Evolutionary conservation across 192 early-diverging fungal species (phyloP).

Genomic region (Rhizophagus sp.): DNA sequence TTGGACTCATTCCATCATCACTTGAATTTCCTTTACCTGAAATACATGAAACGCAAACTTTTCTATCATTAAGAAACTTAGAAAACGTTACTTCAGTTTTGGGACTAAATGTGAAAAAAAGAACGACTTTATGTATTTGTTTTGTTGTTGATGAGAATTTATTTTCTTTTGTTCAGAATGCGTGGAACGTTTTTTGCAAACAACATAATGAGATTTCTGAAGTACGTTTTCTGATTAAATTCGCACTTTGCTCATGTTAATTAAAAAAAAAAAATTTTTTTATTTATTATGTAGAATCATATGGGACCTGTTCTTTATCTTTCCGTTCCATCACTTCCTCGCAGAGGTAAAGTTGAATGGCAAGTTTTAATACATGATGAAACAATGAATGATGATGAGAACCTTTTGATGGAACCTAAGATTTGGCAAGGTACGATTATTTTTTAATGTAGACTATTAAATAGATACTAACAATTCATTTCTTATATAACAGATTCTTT

Average conservation of each 20-base stretch:
- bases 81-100: conserved; percentile 47
- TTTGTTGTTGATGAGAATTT: conserved; percentile 50
- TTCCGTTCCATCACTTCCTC: conserved; percentile 62
- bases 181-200: conserved; percentile 37
- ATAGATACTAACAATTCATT: background rate
- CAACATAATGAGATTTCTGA: background rate
- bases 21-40: conserved; percentile 53
- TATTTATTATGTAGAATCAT: background rate
- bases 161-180: conserved; percentile 35
- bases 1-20: conserved; percentile 68
- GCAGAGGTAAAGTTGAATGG: conserved; percentile 67
- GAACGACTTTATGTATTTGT: conserved; percentile 55
- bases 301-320: conserved; percentile 54
- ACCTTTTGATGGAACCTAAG: background rate
- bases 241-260: background rate
- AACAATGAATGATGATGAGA: conserved; percentile 26
- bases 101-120: conserved; percentile 35
- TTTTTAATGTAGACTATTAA: background rate
- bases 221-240: background rate
- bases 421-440: background rate
- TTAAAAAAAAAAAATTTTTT: background rate
- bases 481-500: background rate
- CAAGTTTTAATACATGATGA: conserved; percentile 49
- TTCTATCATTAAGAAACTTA: conserved; percentile 58
- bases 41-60: conserved; percentile 36